A percentile compares a stretch with the other conserved stretches of the same genome.
Conservation (phyloP, 106 monocot species). For the Acanthochlamys bracteata region DNA sequence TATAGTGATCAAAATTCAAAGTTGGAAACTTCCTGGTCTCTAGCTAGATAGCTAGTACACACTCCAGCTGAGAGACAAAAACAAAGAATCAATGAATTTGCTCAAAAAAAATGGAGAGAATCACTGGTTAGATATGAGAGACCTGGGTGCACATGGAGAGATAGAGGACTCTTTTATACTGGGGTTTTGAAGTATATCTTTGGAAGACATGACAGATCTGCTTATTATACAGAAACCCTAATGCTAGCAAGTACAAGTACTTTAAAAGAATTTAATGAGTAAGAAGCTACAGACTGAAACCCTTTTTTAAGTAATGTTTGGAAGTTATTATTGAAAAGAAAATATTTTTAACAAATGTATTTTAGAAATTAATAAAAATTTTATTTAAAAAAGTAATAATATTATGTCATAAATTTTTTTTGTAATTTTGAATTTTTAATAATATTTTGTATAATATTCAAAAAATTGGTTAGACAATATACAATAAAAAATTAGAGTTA, state of each 20-base stretch:
- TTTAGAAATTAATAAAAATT: neutral
- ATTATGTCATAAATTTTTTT: too few relatives aligned
- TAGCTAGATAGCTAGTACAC: too few relatives aligned
- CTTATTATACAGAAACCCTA: constrained; percentile 4
- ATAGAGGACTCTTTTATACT: neutral
- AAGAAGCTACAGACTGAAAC: too few relatives aligned
- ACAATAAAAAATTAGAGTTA: too few relatives aligned
- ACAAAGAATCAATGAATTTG: neutral
- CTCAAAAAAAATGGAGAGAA: neutral
- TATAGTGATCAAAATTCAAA: neutral
- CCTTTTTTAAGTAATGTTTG: too few relatives aligned
- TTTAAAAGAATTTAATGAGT: too few relatives aligned
- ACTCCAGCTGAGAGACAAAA: neutral
- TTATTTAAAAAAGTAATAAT: neutral
- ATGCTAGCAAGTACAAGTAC: neutral
- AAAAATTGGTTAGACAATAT: too few relatives aligned
- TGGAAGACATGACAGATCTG: neutral
- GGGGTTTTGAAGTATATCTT: neutral
- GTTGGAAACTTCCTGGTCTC: neutral
- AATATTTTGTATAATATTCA: too few relatives aligned
- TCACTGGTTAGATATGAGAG: constrained; percentile 2
- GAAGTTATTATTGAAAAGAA: too few relatives aligned
- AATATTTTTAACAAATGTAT: neutral
- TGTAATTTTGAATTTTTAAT: too few relatives aligned
- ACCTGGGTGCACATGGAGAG: constrained; percentile 9